Conservation (phyloP, 2,329 filamentous ascomycete species). For the Blumeria graminis region DNA sequence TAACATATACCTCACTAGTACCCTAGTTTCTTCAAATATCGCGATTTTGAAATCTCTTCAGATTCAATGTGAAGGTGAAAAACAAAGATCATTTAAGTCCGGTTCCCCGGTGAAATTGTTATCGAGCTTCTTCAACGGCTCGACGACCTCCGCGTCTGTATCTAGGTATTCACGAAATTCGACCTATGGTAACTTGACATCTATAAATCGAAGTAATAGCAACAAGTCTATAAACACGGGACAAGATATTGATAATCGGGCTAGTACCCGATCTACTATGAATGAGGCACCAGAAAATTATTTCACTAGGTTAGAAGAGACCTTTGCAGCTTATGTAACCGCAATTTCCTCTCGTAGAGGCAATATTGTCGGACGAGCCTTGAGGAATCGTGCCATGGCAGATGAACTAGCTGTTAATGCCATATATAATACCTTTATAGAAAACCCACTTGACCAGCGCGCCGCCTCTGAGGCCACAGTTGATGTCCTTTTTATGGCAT, state of each 20-base stretch:
- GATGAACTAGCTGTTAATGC: conserved; percentile 71
- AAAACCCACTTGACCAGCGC: conserved; percentile 59
- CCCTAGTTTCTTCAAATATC: conserved; percentile 53
- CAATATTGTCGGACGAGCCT: conserved; percentile 54
- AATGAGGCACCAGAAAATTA: conserved; percentile 36
- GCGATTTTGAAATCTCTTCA: conserved; percentile 50
- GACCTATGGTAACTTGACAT: conserved; percentile 20
- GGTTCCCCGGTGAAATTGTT: conserved; percentile 81
- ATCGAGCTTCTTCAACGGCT: conserved; percentile 40
- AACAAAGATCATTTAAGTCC: conserved; percentile 43
- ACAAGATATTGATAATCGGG: conserved; percentile 12
- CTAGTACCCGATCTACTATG: conserved; percentile 16
- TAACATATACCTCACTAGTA: conserved; percentile 37
- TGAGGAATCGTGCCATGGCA: conserved; percentile 43
- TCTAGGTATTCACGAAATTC: conserved; percentile 14
- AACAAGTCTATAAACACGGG: conserved; percentile 12
- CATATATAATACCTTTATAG: conserved; percentile 68
- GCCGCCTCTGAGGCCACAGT: conserved; percentile 50
- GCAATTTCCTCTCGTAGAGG: conserved; percentile 68
- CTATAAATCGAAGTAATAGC: conserved; percentile 15
- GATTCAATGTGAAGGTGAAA: conserved; percentile 36
- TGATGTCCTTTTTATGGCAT: conserved; percentile 72
- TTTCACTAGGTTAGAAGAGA: conserved; percentile 55
- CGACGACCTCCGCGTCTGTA: conserved; percentile 14
- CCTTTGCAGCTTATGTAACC: conserved; percentile 60